Conservation (phyloP, 2,329 filamentous ascomycete species). For the Aspergillus clavatus region DNA sequence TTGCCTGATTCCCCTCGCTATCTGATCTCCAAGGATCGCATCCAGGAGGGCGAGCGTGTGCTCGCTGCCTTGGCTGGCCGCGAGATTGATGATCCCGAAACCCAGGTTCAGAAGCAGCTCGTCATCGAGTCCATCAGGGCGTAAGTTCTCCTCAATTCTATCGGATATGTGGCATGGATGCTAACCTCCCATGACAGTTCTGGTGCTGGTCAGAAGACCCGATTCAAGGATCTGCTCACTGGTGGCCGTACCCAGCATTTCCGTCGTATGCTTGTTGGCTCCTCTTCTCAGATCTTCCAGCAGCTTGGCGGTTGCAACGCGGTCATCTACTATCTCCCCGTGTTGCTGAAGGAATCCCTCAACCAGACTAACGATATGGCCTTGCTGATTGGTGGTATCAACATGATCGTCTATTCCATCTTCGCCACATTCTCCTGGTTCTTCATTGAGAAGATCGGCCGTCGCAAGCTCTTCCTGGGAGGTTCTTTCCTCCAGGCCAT, state of each 20-base stretch:
- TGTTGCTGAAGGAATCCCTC: slow-evolving; percentile 46
- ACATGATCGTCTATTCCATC: slow-evolving; percentile 45
- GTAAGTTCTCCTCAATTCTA: slow-evolving; percentile 32
- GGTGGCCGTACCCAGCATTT: slow-evolving; percentile 38
- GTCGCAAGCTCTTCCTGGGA: slow-evolving; percentile 40
- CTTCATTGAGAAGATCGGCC: slow-evolving; percentile 47
- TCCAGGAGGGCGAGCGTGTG: slow-evolving; percentile 46
- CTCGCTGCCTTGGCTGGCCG: slow-evolving; percentile 48
- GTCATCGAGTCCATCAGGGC: slow-evolving; percentile 65
- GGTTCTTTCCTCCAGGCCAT: slow-evolving; percentile 38
- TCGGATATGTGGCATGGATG: slow-evolving; percentile 6
- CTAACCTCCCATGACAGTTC: slow-evolving; percentile 40
- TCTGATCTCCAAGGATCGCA: slow-evolving; percentile 42
- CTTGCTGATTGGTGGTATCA: slow-evolving; percentile 49
- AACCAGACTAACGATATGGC: slow-evolving; percentile 40
- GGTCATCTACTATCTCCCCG: slow-evolving; percentile 47
- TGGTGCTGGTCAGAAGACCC: slow-evolving; percentile 50
- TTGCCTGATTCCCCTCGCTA: slow-evolving; percentile 46
- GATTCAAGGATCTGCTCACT: slow-evolving; percentile 40
- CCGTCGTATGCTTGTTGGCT: slow-evolving; percentile 39
- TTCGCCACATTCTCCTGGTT: slow-evolving; percentile 45
- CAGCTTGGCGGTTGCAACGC: slow-evolving; percentile 50
- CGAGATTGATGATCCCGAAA: slow-evolving; percentile 52
- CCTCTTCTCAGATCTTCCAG: slow-evolving; percentile 42
- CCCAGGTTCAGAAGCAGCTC: slow-evolving; percentile 57